These are phyloP conservation scores for Verticillium dahliae DNA, from an alignment of 2,329 filamentous ascomycete species.

Conservation along the genomic window DNA sequence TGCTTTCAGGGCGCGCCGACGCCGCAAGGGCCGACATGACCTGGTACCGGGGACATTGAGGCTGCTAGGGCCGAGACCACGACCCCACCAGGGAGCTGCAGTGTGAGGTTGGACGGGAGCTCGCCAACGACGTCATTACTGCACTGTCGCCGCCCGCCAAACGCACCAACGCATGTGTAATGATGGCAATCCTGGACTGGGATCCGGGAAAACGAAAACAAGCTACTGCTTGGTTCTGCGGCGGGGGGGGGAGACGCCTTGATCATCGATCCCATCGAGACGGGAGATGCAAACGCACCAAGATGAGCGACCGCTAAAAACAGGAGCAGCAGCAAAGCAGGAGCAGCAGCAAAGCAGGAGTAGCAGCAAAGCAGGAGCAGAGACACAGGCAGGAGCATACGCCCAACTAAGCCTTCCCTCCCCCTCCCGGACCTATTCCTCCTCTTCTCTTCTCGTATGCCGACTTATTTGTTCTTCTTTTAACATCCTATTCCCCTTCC, in stretches of 20 bases:
- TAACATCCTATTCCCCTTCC: no score
- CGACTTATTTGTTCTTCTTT: conserved; percentile 3
- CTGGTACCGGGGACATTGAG: background rate
- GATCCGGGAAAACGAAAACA: background rate
- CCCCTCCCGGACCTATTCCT: background rate
- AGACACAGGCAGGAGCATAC: background rate
- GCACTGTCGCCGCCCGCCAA: background rate
- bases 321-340: no score
- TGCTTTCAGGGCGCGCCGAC: background rate
- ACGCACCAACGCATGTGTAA: background rate
- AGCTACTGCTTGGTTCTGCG: background rate
- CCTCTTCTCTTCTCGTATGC: background rate
- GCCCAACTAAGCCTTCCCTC: background rate
- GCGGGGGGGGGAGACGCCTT: background rate
- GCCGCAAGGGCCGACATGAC: background rate
- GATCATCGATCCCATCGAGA: background rate
- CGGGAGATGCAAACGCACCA: background rate
- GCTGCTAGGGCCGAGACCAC: background rate
- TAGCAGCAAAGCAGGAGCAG: no score
- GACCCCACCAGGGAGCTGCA: conserved; percentile 1
- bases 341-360: no score
- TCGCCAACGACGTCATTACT: conserved; percentile 2
- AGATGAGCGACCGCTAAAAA: no score
- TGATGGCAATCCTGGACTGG: background rate
- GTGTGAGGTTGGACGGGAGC: background rate